Evolutionary conservation across 768 basidiomycete genomes (phyloP).

Genomic region (Mycena floridula): DNA sequence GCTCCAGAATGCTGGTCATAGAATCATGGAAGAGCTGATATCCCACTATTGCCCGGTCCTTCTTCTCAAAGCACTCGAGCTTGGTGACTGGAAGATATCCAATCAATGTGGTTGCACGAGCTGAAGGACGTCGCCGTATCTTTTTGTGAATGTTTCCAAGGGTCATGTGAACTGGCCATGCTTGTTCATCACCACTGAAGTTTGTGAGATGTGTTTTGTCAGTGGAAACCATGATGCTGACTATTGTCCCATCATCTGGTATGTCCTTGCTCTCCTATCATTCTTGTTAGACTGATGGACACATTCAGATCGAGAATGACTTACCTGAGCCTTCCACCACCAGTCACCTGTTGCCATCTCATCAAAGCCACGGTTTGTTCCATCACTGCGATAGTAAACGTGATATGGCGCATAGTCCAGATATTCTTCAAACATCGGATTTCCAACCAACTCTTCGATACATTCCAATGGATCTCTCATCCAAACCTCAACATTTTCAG

Average conservation of each 20-base stretch:
- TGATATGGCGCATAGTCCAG: too few relatives aligned
- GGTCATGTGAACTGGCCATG: conserved; percentile 29
- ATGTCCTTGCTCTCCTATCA: background rate
- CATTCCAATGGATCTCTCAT: too few relatives aligned
- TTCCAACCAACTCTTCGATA: too few relatives aligned
- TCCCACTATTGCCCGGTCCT: conserved; percentile 8
- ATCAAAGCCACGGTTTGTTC: conserved; percentile 7
- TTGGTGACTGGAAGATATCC: conserved; percentile 29
- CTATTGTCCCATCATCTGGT: conserved; percentile 10
- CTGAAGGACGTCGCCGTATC: conserved; percentile 15
- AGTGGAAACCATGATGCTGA: conserved; percentile 26
- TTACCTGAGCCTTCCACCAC: conserved; percentile 28
- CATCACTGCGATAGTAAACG: too few relatives aligned
- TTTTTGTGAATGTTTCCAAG: conserved; percentile 25
- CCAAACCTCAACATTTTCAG: too few relatives aligned
- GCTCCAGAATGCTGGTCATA: conserved; percentile 19
- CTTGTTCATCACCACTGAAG: conserved; percentile 24
- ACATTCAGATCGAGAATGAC: conserved; percentile 1
- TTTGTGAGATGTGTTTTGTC: conserved; percentile 27
- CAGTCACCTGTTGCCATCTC: conserved; percentile 25
- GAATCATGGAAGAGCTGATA: conserved; percentile 28
- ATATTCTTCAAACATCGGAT: too few relatives aligned
- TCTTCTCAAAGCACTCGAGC: conserved; percentile 17
- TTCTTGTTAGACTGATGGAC: too few relatives aligned
- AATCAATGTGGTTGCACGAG: conserved; percentile 21